A percentile compares a stretch with the other conserved stretches of the same genome.
Conservation (phyloP, 1,284 basidiomycete genomes). For the Earliella scabrosa region DNA sequence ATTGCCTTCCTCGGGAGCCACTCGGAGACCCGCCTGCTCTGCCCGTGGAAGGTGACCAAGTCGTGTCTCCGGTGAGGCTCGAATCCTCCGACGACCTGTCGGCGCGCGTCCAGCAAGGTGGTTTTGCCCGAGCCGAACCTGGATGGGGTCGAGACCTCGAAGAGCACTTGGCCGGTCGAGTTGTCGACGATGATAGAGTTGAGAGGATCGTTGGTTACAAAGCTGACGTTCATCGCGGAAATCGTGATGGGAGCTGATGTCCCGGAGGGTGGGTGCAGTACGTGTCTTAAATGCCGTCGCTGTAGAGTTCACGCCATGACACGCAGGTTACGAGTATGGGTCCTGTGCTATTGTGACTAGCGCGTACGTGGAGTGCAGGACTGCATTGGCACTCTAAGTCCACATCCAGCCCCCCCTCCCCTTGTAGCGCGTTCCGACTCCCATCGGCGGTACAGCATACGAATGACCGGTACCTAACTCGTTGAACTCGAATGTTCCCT, state of each 20-base stretch:
- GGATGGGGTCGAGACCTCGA: constrained; percentile 1
- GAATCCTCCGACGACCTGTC: constrained; percentile 2
- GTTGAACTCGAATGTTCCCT: no score
- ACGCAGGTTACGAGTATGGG: no score
- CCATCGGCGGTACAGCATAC: no score
- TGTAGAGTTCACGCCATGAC: no score
- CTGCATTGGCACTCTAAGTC: no score
- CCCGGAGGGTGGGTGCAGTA: neutral
- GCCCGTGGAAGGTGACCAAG: constrained; percentile 5
- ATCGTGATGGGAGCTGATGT: neutral
- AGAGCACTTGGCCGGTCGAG: neutral
- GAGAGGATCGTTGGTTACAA: neutral
- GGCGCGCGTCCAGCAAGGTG: neutral
- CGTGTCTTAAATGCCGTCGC: no score
- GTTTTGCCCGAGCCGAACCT: neutral
- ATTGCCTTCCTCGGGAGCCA: constrained; percentile 7
- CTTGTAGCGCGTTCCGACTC: no score
- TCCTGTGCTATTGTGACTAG: no score
- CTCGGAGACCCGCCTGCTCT: constrained; percentile 2
- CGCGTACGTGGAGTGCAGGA: no score
- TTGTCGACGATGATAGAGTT: neutral
- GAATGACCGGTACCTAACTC: no score
- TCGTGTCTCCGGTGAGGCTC: constrained; percentile 5
- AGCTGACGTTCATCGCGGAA: neutral
- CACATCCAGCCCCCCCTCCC: no score